These are phyloP conservation scores for Mallotus japonicus DNA, from an alignment of 441 rosid species.

Conservation along the genomic window DNA sequence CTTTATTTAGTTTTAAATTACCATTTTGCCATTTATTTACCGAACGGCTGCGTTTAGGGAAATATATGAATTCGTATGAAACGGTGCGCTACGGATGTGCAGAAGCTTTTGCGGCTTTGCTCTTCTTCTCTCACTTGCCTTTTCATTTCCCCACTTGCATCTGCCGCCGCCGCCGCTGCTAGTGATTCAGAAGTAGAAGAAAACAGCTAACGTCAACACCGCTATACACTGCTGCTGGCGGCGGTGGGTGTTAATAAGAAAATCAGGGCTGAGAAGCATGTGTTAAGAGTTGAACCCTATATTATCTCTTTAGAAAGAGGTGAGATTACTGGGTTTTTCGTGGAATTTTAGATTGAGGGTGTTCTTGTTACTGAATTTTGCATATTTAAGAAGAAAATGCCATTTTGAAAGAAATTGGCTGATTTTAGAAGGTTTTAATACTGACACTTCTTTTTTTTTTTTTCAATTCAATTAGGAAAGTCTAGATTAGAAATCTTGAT, in stretches of 20 bases:
- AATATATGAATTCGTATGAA: too few relatives aligned
- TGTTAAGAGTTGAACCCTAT: constrained; percentile 74
- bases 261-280: constrained; percentile 66
- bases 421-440: too few relatives aligned
- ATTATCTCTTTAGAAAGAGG: constrained; percentile 74
- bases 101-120: too few relatives aligned
- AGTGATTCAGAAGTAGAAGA: constrained; percentile 35
- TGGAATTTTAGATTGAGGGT: too few relatives aligned
- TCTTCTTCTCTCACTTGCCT: too few relatives aligned
- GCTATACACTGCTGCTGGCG: constrained; percentile 21
- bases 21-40: neutral
- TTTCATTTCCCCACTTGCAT: too few relatives aligned
- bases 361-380: neutral
- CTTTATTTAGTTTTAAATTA: neutral
- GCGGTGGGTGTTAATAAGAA: constrained; percentile 85
- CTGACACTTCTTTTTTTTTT: too few relatives aligned
- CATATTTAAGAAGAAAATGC: too few relatives aligned
- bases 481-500: too few relatives aligned
- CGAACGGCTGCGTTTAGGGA: neutral
- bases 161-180: too few relatives aligned
- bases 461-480: too few relatives aligned
- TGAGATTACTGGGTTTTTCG: neutral
- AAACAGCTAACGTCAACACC: constrained; percentile 25
- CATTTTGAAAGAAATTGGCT: too few relatives aligned
- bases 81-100: neutral